Percentiles rank a stretch among this genome's conserved stretches.
These are phyloP conservation scores for Aspergillus sp. DNA, from an alignment of 2,329 filamentous ascomycete species.

Conservation along the genomic window DNA sequence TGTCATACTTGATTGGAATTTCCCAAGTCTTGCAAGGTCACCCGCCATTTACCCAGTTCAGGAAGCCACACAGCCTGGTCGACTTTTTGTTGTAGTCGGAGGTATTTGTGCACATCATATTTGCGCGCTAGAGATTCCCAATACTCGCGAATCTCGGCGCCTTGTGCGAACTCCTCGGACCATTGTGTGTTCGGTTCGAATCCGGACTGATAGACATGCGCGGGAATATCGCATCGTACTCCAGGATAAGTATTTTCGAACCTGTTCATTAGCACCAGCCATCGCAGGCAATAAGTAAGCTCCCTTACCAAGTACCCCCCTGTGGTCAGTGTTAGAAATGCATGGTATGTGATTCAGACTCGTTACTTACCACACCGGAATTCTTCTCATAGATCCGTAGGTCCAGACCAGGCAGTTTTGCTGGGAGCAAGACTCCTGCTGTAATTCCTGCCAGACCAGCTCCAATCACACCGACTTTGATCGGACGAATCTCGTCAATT, in stretches of 20 bases:
- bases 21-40: constrained; percentile 46
- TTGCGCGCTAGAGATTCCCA: constrained; percentile 65
- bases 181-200: constrained; percentile 70
- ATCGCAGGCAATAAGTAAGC: not conserved
- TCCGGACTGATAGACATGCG: constrained; percentile 69
- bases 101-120: constrained; percentile 63
- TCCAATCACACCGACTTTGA: constrained; percentile 63
- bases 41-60: constrained; percentile 55
- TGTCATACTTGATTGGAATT: constrained; percentile 24
- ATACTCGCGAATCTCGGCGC: constrained; percentile 67
- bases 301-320: constrained; percentile 49
- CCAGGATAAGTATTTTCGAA: constrained; percentile 60
- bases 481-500: constrained; percentile 51
- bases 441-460: constrained; percentile 65
- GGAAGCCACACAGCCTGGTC: constrained; percentile 59
- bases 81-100: constrained; percentile 59
- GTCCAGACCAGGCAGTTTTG: constrained; percentile 67
- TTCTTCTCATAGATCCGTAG: constrained; percentile 71
- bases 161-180: constrained; percentile 68
- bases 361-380: constrained; percentile 58
- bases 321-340: constrained; percentile 16
- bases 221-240: constrained; percentile 68
- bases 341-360: not conserved
- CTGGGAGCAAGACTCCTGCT: constrained; percentile 66
- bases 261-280: constrained; percentile 19